A percentile compares a stretch with the other conserved stretches of the same genome.
phyloP scores from a whole-genome alignment of 1,284 basidiomycete species.

The Microbotryum scabiosae region DNA sequence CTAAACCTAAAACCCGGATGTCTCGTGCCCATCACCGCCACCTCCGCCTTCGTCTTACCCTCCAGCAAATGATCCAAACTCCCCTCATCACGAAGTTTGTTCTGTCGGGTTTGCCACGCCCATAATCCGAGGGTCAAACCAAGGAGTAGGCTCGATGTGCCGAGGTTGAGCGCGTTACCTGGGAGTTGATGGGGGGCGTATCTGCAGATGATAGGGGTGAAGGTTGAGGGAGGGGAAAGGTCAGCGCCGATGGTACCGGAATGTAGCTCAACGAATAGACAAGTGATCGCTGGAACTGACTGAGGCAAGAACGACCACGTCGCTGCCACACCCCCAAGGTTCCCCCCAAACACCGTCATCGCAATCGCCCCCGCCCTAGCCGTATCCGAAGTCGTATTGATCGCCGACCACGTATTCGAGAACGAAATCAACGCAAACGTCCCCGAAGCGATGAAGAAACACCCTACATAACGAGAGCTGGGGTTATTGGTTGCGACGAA shows the following conservation, averaged over 20 bases:
- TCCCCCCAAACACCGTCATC: slow-evolving; percentile 32
- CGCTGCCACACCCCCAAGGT: slow-evolving; percentile 32
- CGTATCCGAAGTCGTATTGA: slow-evolving; percentile 35
- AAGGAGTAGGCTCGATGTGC: slow-evolving; percentile 19
- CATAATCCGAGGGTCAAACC: slow-evolving; percentile 10
- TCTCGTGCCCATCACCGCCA: slow-evolving; percentile 10
- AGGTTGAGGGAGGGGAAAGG: background rate
- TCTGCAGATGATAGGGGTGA: no score
- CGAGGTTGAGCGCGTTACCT: slow-evolving; percentile 29
- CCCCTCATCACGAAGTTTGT: slow-evolving; percentile 20
- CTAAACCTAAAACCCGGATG: slow-evolving; percentile 24
- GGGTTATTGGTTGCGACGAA: slow-evolving; percentile 36
- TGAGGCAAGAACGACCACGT: slow-evolving; percentile 31
- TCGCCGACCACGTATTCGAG: slow-evolving; percentile 25
- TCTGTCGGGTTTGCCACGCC: slow-evolving; percentile 20
- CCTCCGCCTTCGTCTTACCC: slow-evolving; percentile 19
- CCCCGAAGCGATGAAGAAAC: slow-evolving; percentile 30
- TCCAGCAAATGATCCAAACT: slow-evolving; percentile 21
- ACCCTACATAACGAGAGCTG: slow-evolving; percentile 30
- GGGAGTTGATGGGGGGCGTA: slow-evolving; percentile 7
- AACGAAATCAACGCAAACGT: slow-evolving; percentile 31
- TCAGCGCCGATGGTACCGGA: background rate
- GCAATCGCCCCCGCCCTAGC: slow-evolving; percentile 34
- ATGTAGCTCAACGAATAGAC: no score
- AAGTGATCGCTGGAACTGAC: background rate